Evolutionary conservation across 345 rosid species (phyloP).

Genomic region (Laguncularia racemosa): DNA sequence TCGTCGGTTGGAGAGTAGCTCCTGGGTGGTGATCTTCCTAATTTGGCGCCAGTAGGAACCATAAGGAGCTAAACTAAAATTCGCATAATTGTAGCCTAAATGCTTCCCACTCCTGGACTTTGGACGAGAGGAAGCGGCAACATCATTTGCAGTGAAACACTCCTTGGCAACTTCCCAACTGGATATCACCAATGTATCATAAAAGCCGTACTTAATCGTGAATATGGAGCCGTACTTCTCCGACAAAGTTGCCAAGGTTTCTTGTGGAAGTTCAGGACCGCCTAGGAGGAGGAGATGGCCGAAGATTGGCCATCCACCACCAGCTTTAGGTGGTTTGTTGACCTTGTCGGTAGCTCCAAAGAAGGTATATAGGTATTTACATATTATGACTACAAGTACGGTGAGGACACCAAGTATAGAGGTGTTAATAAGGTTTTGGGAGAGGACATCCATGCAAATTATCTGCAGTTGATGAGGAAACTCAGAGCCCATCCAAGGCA

Average conservation of each 20-base stretch:
- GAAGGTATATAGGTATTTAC: slow-evolving; percentile 5
- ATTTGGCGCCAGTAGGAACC: slow-evolving; percentile 28
- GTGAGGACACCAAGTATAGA: slow-evolving; percentile 1
- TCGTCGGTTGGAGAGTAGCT: slow-evolving; percentile 31
- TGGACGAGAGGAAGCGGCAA: slow-evolving; percentile 24
- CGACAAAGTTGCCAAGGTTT: slow-evolving; percentile 15
- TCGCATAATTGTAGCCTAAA: slow-evolving; percentile 16
- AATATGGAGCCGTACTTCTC: slow-evolving; percentile 29
- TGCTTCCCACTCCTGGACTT: slow-evolving; percentile 3
- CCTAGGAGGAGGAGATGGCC: no score
- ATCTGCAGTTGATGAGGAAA: no score
- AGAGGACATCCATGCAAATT: slow-evolving; percentile 12
- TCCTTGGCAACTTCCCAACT: slow-evolving; percentile 23
- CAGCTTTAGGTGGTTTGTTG: slow-evolving; percentile 16
- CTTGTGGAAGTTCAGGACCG: slow-evolving; percentile 24
- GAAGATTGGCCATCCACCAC: slow-evolving; percentile 26
- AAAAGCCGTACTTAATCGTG: slow-evolving; percentile 25
- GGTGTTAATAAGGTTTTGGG: slow-evolving; percentile 2
- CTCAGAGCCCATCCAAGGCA: no score
- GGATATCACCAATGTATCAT: slow-evolving; percentile 20
- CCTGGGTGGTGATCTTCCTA: slow-evolving; percentile 16
- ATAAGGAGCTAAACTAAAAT: slow-evolving; percentile 23
- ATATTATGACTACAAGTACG: slow-evolving; percentile 7
- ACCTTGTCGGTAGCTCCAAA: slow-evolving; percentile 3
- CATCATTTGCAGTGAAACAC: no score